These are phyloP conservation scores for Daldinia grandis DNA, from an alignment of 495 filamentous ascomycete genomes.

Conservation along the genomic window DNA sequence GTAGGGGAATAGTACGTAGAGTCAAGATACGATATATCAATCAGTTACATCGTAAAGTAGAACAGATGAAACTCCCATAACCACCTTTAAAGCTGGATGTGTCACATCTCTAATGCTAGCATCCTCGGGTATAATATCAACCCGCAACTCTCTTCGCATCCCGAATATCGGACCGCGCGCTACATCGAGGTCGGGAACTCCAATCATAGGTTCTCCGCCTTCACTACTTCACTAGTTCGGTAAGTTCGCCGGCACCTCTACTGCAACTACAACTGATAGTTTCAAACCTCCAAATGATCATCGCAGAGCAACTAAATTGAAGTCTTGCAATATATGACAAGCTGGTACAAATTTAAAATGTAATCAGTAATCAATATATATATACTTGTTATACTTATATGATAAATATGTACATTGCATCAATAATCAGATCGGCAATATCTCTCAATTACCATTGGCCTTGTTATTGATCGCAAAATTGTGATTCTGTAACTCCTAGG, in stretches of 20 bases:
- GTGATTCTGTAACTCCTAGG: neutral
- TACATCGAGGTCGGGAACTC: constrained; percentile 8
- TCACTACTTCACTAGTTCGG: constrained; percentile 15
- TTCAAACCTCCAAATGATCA: neutral
- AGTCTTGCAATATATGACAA: neutral
- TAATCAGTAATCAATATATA: neutral
- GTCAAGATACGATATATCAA: neutral
- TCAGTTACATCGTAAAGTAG: neutral
- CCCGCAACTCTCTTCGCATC: constrained; percentile 18
- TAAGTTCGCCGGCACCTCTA: constrained; percentile 25
- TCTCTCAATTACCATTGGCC: neutral
- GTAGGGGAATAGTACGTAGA: neutral
- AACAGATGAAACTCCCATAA: neutral
- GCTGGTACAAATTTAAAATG: neutral
- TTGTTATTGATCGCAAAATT: constrained; percentile 6
- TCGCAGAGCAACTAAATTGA: neutral
- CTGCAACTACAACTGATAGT: neutral
- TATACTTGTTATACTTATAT: neutral
- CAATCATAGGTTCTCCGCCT: constrained; percentile 18
- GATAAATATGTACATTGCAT: constrained; percentile 29
- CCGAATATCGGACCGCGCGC: constrained; percentile 42
- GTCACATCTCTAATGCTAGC: neutral
- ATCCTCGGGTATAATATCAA: neutral
- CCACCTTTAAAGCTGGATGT: neutral
- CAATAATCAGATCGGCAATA: neutral